A percentile compares a stretch with the other conserved stretches of the same genome.
These are phyloP conservation scores for Boletus vinaceobasis DNA, from an alignment of 768 basidiomycete genomes.

Conservation along the genomic window DNA sequence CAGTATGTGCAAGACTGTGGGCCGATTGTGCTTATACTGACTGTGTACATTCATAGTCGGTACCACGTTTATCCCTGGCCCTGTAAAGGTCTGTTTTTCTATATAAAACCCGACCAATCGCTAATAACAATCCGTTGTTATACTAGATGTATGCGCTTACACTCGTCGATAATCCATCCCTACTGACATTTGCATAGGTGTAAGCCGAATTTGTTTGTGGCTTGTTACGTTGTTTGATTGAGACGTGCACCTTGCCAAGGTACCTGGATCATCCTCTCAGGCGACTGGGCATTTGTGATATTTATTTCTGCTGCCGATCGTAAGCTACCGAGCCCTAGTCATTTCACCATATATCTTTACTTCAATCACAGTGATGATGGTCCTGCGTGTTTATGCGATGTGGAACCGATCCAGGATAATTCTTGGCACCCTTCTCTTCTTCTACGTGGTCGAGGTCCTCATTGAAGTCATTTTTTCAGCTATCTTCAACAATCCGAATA, in stretches of 20 bases:
- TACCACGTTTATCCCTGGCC: background rate
- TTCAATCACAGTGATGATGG: background rate
- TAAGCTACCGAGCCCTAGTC: background rate
- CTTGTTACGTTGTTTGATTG: background rate
- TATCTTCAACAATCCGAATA: background rate
- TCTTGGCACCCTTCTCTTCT: background rate
- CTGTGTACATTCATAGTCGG: background rate
- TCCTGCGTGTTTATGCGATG: background rate
- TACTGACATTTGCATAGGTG: background rate
- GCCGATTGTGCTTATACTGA: background rate
- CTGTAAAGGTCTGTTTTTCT: background rate
- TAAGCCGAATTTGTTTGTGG: background rate
- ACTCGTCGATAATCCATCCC: background rate
- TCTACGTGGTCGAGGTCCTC: background rate
- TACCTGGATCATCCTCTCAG: background rate
- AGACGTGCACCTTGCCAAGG: background rate
- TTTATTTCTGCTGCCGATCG: background rate
- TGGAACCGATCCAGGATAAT: background rate
- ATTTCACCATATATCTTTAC: background rate
- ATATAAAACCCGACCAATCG: background rate
- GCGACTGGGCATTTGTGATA: background rate
- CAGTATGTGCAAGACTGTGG: background rate
- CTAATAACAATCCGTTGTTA: background rate
- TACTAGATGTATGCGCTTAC: background rate
- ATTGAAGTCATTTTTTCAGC: background rate